Evolutionary conservation across 257 asterid genomes (phyloP).

Genomic region (Misopates orontium): DNA sequence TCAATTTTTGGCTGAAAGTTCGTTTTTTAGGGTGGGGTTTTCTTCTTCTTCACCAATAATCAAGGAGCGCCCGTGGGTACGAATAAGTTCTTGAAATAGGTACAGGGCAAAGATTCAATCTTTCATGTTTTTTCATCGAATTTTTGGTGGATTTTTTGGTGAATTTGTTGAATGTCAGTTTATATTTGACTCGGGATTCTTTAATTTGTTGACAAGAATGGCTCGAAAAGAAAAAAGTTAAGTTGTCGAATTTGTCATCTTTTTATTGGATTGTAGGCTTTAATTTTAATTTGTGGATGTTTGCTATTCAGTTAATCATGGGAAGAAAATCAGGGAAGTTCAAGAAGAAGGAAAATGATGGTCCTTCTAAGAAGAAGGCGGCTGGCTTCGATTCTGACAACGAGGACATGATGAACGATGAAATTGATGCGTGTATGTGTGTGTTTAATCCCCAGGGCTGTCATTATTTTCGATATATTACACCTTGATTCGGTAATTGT

Average conservation of each 20-base stretch:
- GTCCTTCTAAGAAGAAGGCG: conserved; percentile 26
- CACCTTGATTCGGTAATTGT: conserved; percentile 2
- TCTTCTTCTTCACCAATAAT: neutral
- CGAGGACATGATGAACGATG: conserved; percentile 63
- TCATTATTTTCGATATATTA: neutral
- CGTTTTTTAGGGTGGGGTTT: neutral
- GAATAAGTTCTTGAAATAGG: neutral
- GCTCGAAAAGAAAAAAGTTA: no score
- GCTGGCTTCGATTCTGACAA: conserved; percentile 36
- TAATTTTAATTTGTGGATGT: neutral
- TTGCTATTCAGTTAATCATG: conserved; percentile 33
- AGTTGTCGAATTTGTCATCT: neutral
- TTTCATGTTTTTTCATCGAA: neutral
- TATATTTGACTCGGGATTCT: no score
- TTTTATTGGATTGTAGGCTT: neutral
- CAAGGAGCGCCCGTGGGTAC: neutral
- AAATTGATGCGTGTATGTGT: conserved; percentile 61
- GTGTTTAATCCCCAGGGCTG: neutral
- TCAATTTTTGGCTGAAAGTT: neutral
- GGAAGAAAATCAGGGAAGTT: conserved; percentile 64
- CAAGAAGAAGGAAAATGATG: conserved; percentile 53
- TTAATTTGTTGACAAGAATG: neutral
- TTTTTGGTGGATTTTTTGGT: neutral
- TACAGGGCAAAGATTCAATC: neutral
- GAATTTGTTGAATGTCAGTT: neutral